Evolutionary conservation across 192 early-diverging fungal species (phyloP).

Genomic region (Chytriomyces sp.): DNA sequence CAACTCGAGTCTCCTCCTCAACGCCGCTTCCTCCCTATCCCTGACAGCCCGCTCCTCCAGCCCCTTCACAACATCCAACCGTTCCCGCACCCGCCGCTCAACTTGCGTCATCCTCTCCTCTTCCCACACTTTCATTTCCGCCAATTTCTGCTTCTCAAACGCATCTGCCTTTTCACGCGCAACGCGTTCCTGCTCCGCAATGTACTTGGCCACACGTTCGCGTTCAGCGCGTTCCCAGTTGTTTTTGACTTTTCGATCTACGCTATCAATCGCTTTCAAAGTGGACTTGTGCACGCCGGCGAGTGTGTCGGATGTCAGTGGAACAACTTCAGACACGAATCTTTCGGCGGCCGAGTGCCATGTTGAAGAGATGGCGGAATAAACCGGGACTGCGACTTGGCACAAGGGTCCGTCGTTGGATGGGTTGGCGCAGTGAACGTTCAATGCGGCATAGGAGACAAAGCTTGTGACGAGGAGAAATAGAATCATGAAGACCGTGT

Average conservation of each 20-base stretch:
- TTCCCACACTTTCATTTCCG: constrained; percentile 1
- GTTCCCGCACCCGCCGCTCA: neutral
- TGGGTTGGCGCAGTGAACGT: constrained; percentile 35
- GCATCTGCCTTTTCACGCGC: neutral
- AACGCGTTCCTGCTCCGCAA: neutral
- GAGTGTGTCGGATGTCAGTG: constrained; percentile 12
- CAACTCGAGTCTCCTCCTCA: neutral
- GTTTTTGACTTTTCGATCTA: constrained; percentile 13
- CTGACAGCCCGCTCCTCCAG: neutral
- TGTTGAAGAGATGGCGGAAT: constrained; percentile 12
- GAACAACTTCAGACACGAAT: constrained; percentile 41
- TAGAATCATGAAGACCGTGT: constrained; percentile 10
- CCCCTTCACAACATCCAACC: constrained; percentile 1
- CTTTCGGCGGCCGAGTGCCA: constrained; percentile 42
- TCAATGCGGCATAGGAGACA: constrained; percentile 35
- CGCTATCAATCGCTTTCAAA: constrained; percentile 1
- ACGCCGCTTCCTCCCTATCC: no score
- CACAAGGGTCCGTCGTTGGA: constrained; percentile 15
- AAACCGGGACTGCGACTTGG: constrained; percentile 32
- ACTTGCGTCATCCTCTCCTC: neutral
- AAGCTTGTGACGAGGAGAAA: constrained; percentile 10
- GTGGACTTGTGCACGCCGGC: neutral
- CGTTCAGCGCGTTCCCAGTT: constrained; percentile 30
- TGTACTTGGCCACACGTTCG: neutral
- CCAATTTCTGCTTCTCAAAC: neutral